Evolutionary conservation across 768 basidiomycete species (phyloP).

Genomic region (Ramaria sp.): DNA sequence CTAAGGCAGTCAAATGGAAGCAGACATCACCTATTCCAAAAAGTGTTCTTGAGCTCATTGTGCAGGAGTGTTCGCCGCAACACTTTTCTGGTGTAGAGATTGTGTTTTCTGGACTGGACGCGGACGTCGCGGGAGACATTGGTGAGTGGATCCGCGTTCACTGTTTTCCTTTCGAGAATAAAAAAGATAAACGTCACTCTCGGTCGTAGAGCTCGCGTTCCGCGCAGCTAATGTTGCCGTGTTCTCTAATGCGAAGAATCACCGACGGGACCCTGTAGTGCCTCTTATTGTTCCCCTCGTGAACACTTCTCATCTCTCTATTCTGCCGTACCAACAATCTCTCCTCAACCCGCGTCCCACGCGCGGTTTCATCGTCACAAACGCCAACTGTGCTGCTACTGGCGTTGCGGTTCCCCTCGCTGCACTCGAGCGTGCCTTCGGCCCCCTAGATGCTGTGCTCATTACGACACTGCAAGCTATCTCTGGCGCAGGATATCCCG

Average conservation of each 20-base stretch:
- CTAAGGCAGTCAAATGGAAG: constrained; percentile 71
- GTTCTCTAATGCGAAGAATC: constrained; percentile 97
- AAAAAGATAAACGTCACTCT: background rate
- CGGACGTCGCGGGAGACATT: constrained; percentile 90
- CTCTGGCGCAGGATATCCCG: constrained; percentile 96
- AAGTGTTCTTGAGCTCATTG: constrained; percentile 47
- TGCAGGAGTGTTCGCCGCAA: constrained; percentile 67
- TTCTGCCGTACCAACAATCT: constrained; percentile 73
- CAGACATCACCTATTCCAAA: constrained; percentile 67
- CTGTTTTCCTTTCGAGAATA: no score
- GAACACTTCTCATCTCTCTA: constrained; percentile 75
- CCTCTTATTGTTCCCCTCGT: constrained; percentile 96
- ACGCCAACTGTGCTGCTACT: constrained; percentile 97
- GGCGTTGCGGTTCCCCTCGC: constrained; percentile 85
- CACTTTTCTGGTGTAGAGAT: constrained; percentile 73
- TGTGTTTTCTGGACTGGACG: constrained; percentile 93
- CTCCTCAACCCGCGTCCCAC: constrained; percentile 50
- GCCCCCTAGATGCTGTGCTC: constrained; percentile 84
- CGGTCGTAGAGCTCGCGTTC: constrained; percentile 64
- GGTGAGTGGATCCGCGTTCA: constrained; percentile 37
- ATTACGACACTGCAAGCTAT: constrained; percentile 98
- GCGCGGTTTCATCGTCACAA: constrained; percentile 91
- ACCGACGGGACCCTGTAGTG: constrained; percentile 81
- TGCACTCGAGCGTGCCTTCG: constrained; percentile 83
- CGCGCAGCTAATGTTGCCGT: constrained; percentile 79